Evolutionary conservation across 176 grass and related monocot genomes (phyloP), one percentile per base, ranked within the genome.

Genomic region (Eremochloa ophiuroides): DNA sequence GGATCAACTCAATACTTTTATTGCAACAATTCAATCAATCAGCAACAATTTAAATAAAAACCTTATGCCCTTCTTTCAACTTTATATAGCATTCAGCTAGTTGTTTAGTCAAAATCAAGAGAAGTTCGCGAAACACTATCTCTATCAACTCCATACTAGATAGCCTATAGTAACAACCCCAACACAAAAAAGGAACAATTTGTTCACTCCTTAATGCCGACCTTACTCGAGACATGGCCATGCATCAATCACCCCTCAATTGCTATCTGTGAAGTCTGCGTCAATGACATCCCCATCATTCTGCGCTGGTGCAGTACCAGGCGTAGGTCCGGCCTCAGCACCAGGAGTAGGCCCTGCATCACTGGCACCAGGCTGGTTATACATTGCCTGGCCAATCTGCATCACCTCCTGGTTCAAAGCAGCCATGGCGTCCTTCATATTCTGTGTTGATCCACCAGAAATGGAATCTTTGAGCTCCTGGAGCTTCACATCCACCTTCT

Each of bases 341-440:
- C 69, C 90, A 78, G 90, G 68, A 23, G 89, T 84, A 82, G 90
- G 67, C 11, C 82, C 92, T 4, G 92, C 73, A 72, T 47, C 30
- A 62, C 76, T 72, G 0, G 81, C 60, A 50, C 88, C 87, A 79
- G 88, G 85, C 70, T 95, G 93, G 84, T 99, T 99, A 73, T 95
- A 99, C 40, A 99, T 90, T 4, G 90, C 87, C 67, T 99, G 96
- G 0, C 96, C 96, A 2, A 99, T 89, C 83, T 99, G 96, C 96
- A 99, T 89, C 9, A 99, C 96, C 81, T 99, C 96, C 80, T 99
- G 93, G 69, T 99, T 99, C 72, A 99, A 81, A 28, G 88, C 93
- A 25, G 93, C 84, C 84, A 99, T 99, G 59, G 96, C 82, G 47
- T 91, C 91, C 73, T 95, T 99, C 69, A 99, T 99, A 38, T 56